A percentile compares a stretch with the other conserved stretches of the same genome.
phyloP scores from a whole-genome alignment of 164 flowering plant genomes.

The Stephania yunnanensis region DNA sequence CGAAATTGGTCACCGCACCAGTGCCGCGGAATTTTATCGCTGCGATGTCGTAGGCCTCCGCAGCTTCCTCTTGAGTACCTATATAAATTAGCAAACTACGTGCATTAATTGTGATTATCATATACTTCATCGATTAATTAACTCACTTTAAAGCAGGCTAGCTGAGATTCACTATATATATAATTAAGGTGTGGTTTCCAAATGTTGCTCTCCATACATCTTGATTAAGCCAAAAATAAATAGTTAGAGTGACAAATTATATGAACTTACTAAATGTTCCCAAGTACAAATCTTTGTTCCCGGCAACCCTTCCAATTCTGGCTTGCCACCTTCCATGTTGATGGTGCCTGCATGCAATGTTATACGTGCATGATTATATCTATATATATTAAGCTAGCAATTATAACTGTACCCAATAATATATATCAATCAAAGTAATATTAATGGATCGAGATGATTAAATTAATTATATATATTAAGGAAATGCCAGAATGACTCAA shows the following conservation, averaged over 20 bases:
- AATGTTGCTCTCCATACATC: too few species aligned
- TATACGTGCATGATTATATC: not conserved
- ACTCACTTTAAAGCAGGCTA: too few species aligned
- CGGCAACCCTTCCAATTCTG: slow-evolving; percentile 93
- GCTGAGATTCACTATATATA: too few species aligned
- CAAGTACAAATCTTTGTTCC: slow-evolving; percentile 93
- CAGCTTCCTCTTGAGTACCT: slow-evolving; percentile 99
- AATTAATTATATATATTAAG: too few species aligned
- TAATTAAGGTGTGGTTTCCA: too few species aligned
- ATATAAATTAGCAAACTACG: not conserved
- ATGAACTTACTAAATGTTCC: slow-evolving; percentile 82
- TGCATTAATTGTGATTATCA: too few species aligned
- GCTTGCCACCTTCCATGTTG: slow-evolving; percentile 99
- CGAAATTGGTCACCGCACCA: slow-evolving; percentile 91
- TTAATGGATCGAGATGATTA: too few species aligned
- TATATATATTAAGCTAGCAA: too few species aligned
- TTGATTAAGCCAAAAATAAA: not conserved
- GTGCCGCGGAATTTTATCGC: slow-evolving; percentile 90
- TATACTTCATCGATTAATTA: too few species aligned
- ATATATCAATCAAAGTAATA: too few species aligned
- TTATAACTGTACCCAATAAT: too few species aligned
- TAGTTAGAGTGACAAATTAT: not conserved
- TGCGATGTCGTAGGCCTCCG: slow-evolving; percentile 95
- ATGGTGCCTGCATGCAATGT: slow-evolving; percentile 61
- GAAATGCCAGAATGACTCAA: too few species aligned